Conservation (phyloP, 371 early-diverging fungal species). For the Apophysomyces ossiformis region DNA sequence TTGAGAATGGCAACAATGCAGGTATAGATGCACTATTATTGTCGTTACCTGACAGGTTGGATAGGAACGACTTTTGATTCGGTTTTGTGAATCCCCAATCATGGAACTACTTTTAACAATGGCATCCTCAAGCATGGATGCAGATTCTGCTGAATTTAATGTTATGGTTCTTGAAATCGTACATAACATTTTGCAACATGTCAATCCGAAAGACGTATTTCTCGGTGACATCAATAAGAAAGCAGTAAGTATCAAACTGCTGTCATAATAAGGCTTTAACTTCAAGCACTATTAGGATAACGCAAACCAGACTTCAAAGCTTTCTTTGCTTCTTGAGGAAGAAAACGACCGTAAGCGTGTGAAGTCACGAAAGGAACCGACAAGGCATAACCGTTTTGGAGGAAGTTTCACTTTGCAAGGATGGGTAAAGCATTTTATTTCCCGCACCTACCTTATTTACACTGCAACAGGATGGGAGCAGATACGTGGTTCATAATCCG, state of each 20-base stretch:
- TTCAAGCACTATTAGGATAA: slow-evolving; percentile 2
- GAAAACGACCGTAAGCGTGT: slow-evolving; percentile 31
- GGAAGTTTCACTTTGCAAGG: slow-evolving; percentile 57
- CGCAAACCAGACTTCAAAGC: slow-evolving; percentile 19
- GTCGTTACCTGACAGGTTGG: not conserved
- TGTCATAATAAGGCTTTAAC: not conserved
- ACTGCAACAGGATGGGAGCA: slow-evolving; percentile 42
- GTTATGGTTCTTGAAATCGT: slow-evolving; percentile 66
- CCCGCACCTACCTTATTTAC: not conserved
- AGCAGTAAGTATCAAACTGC: not conserved
- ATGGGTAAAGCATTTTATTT: slow-evolving; percentile 33
- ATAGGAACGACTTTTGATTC: slow-evolving; percentile 61
- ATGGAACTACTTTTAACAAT: slow-evolving; percentile 64
- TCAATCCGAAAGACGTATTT: slow-evolving; percentile 55
- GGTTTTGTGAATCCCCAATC: slow-evolving; percentile 56
- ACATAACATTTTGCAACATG: slow-evolving; percentile 59
- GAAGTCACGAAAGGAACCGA: slow-evolving; percentile 25
- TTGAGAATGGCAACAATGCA: slow-evolving; percentile 64
- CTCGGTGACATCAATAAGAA: slow-evolving; percentile 3
- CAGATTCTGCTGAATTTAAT: slow-evolving; percentile 68
- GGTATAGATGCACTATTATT: slow-evolving; percentile 30
- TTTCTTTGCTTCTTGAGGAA: slow-evolving; percentile 32
- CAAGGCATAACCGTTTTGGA: slow-evolving; percentile 66
- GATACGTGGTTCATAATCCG: slow-evolving; percentile 42
- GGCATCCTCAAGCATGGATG: slow-evolving; percentile 58